These are phyloP conservation scores for Physocladia obscura DNA, from an alignment of 192 early-diverging fungal species.

Conservation along the genomic window DNA sequence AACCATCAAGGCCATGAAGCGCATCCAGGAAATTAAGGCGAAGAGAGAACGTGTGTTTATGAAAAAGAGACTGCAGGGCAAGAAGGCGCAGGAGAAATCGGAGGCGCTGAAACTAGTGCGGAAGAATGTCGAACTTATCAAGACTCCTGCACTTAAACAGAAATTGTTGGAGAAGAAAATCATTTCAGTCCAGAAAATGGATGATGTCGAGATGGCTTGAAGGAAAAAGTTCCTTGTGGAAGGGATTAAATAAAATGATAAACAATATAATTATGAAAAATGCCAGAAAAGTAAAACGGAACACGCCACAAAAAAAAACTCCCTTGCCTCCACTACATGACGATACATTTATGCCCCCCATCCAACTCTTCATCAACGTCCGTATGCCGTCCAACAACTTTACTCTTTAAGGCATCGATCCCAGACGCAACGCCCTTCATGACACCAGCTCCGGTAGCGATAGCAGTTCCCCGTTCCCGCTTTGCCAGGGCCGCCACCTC, in stretches of 20 bases:
- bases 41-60: conserved; percentile 91
- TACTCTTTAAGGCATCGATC: neutral
- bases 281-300: too few species aligned
- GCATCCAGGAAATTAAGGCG: conserved; percentile 89
- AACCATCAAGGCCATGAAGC: conserved; percentile 98
- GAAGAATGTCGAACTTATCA: conserved; percentile 86
- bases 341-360: conserved; percentile 28
- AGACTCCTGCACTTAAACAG: conserved; percentile 55
- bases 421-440: neutral
- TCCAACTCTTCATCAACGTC: conserved; percentile 32
- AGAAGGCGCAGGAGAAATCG: conserved; percentile 76
- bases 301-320: neutral
- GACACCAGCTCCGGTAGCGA: neutral
- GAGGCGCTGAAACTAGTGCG: conserved; percentile 76
- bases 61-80: conserved; percentile 79
- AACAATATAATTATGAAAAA: too few species aligned
- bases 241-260: too few species aligned
- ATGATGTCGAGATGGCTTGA: conserved; percentile 54
- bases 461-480: neutral
- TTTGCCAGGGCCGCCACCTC: neutral
- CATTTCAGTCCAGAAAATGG: conserved; percentile 31
- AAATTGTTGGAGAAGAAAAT: conserved; percentile 69
- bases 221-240: neutral
- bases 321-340: conserved; percentile 11
- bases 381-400: neutral